Evolutionary conservation across 768 basidiomycete species (phyloP), one percentile per base, ranked within the genome.

Genomic region (Botryobasidium botryosum): DNA sequence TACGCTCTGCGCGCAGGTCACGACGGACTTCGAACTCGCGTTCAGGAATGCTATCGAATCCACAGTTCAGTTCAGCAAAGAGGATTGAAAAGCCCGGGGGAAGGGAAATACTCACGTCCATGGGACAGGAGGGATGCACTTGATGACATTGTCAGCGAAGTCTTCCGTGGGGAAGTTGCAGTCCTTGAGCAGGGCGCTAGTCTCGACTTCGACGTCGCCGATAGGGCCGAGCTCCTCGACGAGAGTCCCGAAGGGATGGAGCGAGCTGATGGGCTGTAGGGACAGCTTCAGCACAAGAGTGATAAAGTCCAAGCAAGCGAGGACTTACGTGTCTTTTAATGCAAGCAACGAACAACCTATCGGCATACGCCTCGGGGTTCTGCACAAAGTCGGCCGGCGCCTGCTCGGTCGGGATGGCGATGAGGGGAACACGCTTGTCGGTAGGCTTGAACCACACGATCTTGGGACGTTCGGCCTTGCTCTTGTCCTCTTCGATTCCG

Each of bases 381-480:
- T 92, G 86, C 36, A 99, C 78, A 58, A 99, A 99, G 61, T 97
- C 91, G 15, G 71, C 72, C 5, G 94, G 94, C 0, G 94, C 92
- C 62, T 99, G 94, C 56, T 99, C 94, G 5, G 94, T 97, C 6
- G 91, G 92, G 50, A 99, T 99, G 45, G 94, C 94, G 56, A 99
- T 96, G 33, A 97, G 71, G 35, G 94, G 94, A 1, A 99, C 94
- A 46, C 94, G 84, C 62, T 99, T 99, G 67, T 96, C 91, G 23
- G 92, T 96, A 3, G 94, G 94, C 65, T 96, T 92, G 72, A 99
- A 97, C 94, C 94, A 99, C 37, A 99, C 91, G 52, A 99, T 99
- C 70, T 96, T 97, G 51, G 92, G 92, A 32, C 91, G 78, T 59
- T 90, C 86, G 35, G 81, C 76, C 1, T 77, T 75, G 24, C 67